Conservation (phyloP, 768 basidiomycete species). For the Ramaria sp. region DNA sequence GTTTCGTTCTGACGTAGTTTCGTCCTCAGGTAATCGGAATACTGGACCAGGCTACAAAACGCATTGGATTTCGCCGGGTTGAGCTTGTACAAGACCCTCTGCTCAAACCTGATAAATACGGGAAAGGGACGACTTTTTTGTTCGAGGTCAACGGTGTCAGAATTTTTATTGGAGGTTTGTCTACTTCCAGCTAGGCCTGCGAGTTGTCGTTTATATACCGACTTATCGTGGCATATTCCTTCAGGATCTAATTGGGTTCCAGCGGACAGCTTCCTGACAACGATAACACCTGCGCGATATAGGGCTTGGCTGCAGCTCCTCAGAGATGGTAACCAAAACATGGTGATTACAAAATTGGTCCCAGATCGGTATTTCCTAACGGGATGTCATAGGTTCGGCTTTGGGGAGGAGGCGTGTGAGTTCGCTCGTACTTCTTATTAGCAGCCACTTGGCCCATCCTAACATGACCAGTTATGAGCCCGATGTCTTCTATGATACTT, state of each 20-base stretch:
- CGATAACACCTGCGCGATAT: conserved; percentile 24
- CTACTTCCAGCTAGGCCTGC: background rate
- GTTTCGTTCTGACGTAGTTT: background rate
- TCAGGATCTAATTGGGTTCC: conserved; percentile 31
- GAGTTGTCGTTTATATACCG: background rate
- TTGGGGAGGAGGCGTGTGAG: conserved; percentile 31
- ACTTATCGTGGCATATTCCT: background rate
- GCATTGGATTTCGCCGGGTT: conserved; percentile 34
- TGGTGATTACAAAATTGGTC: conserved; percentile 13
- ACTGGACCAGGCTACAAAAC: conserved; percentile 14
- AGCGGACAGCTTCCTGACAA: conserved; percentile 28
- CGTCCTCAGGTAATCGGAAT: background rate
- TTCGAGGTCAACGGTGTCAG: conserved; percentile 39
- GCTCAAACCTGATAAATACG: conserved; percentile 19
- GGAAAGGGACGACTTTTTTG: conserved; percentile 33
- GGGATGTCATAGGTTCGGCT: conserved; percentile 19
- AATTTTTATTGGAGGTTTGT: conserved; percentile 33
- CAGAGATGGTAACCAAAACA: conserved; percentile 33
- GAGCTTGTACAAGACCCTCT: conserved; percentile 35
- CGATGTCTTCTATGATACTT: conserved; percentile 28
- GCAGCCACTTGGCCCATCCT: background rate
- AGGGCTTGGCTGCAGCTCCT: conserved; percentile 27
- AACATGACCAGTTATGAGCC: conserved; percentile 21
- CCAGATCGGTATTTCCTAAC: background rate
- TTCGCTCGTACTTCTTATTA: background rate